Base-by-base conservation (phyloP, 768 basidiomycete genomes). In the Lentinula sp. region DNA sequence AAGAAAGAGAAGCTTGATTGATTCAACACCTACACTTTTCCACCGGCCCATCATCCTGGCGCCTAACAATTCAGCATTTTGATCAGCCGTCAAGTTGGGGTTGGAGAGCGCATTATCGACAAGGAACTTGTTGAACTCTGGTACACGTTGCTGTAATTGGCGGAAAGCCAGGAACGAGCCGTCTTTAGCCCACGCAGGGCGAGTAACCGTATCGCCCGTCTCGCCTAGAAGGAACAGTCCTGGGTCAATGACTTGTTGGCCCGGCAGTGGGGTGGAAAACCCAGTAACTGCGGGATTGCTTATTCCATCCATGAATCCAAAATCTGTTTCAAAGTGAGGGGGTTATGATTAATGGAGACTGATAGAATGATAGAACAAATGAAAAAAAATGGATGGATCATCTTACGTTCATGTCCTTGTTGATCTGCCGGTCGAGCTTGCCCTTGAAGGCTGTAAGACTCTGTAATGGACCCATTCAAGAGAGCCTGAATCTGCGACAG, bases 41-140 rank as follows among this genome's bases (percentile, higher is more conserved):
- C 71, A 75, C 2, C 74, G 65, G 1, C 74, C 74, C 16, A 74
- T 63, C 65, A 75, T 69, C 42, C 74, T 66, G 16, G 73, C 74
- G 43, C 70, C 71, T 5, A 69, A 63, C 46, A 72, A 68, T 18
- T 65, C 71, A n/a, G 68, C 64, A 28, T 71, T 67, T 59, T 72
- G 54, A 34, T 65, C 63, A 10, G 57, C 60, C 11, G 61, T 70
- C 43, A 70, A 55, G 2, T 46, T 52, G 5, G 37, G 54, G 8
- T 57, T 59, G 18, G 61, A 61, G 10, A 70, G 62, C 11, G 69
- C 64, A 46, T 70, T 35, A 43, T 67, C 65, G 4, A 57, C 42
- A 11, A 66, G 63, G 62, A 68, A 71, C 32, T 66, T 16, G 65
- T 70, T 64, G 64, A 72, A 74, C 51, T 75, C 72, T 3, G 73